Evolutionary conservation across 2,329 filamentous ascomycete genomes (phyloP).

Genomic region (Hymenotorrendiella dingleyae): DNA sequence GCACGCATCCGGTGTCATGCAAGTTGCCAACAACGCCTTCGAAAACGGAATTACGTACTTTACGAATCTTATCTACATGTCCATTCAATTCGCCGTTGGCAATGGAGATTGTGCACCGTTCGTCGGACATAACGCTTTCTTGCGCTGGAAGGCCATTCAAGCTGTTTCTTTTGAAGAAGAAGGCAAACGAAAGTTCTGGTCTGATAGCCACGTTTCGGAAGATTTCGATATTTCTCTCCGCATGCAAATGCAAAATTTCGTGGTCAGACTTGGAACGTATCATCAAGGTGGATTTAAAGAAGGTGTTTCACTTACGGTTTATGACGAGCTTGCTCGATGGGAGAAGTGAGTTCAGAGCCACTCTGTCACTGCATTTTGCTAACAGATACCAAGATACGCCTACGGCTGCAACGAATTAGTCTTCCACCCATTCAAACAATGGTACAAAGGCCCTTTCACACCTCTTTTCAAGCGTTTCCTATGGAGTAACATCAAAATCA

Average conservation of each 20-base stretch:
- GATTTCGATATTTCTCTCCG: slow-evolving; percentile 73
- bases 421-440: slow-evolving; percentile 60
- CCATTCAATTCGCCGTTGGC: slow-evolving; percentile 64
- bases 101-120: slow-evolving; percentile 62
- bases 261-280: slow-evolving; percentile 64
- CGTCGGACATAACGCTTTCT: slow-evolving; percentile 71
- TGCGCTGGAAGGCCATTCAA: slow-evolving; percentile 63
- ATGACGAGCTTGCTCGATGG: slow-evolving; percentile 67
- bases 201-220: slow-evolving; percentile 52
- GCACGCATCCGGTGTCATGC: slow-evolving; percentile 70
- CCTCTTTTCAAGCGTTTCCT: slow-evolving; percentile 57
- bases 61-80: slow-evolving; percentile 70
- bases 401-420: slow-evolving; percentile 31
- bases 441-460: slow-evolving; percentile 61
- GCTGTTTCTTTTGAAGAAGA: slow-evolving; percentile 51
- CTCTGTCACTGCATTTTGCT: no score
- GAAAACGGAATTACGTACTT: slow-evolving; percentile 58
- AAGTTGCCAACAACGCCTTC: slow-evolving; percentile 66
- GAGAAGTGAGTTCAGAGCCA: no score
- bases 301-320: slow-evolving; percentile 66
- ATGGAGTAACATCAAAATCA: slow-evolving; percentile 53
- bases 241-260: slow-evolving; percentile 62
- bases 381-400: no score
- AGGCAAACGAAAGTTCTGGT: slow-evolving; percentile 29
- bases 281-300: slow-evolving; percentile 66